Evolutionary conservation across 805 yeast species (phyloP).

Genomic region (Lachancea thermotolerans): DNA sequence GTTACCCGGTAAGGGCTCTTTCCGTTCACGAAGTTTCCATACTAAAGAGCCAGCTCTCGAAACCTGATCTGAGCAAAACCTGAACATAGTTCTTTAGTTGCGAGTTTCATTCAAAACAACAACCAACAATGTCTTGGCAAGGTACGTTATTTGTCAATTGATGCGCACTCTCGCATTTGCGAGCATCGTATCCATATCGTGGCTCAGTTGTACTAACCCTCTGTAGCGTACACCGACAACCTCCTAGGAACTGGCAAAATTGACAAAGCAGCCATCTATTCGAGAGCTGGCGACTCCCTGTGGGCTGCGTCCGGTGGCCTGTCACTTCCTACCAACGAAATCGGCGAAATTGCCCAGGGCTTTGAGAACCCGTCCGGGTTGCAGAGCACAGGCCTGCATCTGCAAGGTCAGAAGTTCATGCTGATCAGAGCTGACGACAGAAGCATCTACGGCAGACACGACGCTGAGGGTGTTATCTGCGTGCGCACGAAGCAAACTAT

Average conservation of each 20-base stretch:
- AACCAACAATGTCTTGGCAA: conserved; percentile 39
- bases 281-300: conserved; percentile 87
- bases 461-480: conserved; percentile 79
- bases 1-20: no score
- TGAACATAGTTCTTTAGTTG: no score
- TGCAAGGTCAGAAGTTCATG: conserved; percentile 82
- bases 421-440: conserved; percentile 84
- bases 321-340: conserved; percentile 60
- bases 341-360: conserved; percentile 67
- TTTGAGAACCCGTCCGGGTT: conserved; percentile 71
- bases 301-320: conserved; percentile 85
- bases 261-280: conserved; percentile 88
- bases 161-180: no score
- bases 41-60: no score
- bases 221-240: conserved; percentile 87
- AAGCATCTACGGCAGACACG: conserved; percentile 88
- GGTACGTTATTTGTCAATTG: conserved; percentile 28
- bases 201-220: neutral
- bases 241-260: conserved; percentile 79
- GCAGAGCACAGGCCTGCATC: conserved; percentile 81
- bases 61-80: neutral
- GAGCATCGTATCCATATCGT: no score
- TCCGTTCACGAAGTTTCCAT: no score
- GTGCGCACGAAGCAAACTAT: conserved; percentile 94
- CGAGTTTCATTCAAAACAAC: no score